These are phyloP conservation scores for Trichoderma atroviride DNA, from an alignment of 2,329 filamentous ascomycete genomes.

Conservation along the genomic window DNA sequence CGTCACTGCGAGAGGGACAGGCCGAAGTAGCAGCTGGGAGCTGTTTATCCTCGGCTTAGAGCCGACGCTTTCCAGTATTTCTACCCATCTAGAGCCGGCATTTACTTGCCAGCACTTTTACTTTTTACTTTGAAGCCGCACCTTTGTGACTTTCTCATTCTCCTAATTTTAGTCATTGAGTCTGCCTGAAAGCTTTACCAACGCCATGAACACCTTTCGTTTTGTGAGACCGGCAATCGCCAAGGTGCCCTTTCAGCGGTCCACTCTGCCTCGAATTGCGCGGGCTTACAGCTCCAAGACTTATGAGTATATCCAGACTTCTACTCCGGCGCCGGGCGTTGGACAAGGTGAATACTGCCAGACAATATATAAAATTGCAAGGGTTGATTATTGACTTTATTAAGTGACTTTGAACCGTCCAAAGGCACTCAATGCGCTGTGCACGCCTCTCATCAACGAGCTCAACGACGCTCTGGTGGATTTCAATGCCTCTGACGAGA, in stretches of 20 bases:
- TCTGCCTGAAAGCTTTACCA: not conserved
- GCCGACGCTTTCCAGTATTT: constrained; percentile 37
- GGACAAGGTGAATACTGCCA: constrained; percentile 67
- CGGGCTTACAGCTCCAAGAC: constrained; percentile 56
- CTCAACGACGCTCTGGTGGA: constrained; percentile 76
- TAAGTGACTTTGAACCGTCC: constrained; percentile 90
- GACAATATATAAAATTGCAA: not conserved
- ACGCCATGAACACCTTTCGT: constrained; percentile 57
- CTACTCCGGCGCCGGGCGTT: constrained; percentile 83
- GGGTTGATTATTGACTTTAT: not conserved
- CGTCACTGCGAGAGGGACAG: constrained; percentile 9
- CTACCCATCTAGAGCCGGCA: constrained; percentile 5
- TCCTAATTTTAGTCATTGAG: not conserved
- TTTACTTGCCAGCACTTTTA: constrained; percentile 17
- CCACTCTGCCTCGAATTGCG: constrained; percentile 58
- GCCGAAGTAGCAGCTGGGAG: not conserved
- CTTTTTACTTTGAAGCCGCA: constrained; percentile 10
- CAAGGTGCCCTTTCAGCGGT: constrained; percentile 53
- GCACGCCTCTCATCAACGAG: constrained; percentile 85
- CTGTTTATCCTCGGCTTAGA: constrained; percentile 35
- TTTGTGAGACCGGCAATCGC: constrained; percentile 61
- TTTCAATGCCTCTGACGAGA: constrained; percentile 69
- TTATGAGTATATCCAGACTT: constrained; percentile 84
- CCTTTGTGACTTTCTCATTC: not conserved
- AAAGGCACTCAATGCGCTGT: constrained; percentile 93